These are phyloP conservation scores for Komagataella pseudopastoris DNA, from an alignment of 805 yeast species.

Conservation along the genomic window DNA sequence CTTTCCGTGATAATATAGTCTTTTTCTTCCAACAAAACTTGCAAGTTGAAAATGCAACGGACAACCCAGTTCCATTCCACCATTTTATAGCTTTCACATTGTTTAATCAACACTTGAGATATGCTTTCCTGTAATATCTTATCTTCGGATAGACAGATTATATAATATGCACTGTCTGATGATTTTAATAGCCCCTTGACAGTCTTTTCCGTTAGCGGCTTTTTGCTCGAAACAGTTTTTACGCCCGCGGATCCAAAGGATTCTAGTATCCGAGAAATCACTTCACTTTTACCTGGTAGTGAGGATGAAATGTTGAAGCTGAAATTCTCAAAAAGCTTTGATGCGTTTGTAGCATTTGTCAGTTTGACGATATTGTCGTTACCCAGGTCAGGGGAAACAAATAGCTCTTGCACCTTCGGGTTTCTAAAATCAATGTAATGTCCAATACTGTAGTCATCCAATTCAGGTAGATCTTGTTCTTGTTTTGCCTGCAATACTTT, in stretches of 20 bases:
- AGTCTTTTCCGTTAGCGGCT: slow-evolving; percentile 1
- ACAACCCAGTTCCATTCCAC: slow-evolving; percentile 61
- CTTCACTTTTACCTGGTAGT: slow-evolving; percentile 46
- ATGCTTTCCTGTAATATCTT: slow-evolving; percentile 16
- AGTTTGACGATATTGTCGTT: slow-evolving; percentile 7
- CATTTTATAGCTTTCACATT: slow-evolving; percentile 15
- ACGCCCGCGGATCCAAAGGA: slow-evolving; percentile 40
- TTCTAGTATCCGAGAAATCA: slow-evolving; percentile 39
- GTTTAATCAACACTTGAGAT: slow-evolving; percentile 8
- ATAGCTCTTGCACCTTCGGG: slow-evolving; percentile 19
- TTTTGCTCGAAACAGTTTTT: slow-evolving; percentile 7
- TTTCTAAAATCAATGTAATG: slow-evolving; percentile 18
- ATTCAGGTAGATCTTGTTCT: slow-evolving; percentile 10
- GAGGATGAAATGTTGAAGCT: slow-evolving; percentile 40
- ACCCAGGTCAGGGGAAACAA: slow-evolving; percentile 12
- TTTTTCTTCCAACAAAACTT: slow-evolving; percentile 7
- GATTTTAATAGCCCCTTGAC: neutral
- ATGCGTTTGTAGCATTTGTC: slow-evolving; percentile 7
- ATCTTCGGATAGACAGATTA: slow-evolving; percentile 18
- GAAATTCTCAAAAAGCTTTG: slow-evolving; percentile 30
- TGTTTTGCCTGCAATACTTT: slow-evolving; percentile 27
- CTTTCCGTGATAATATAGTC: neutral
- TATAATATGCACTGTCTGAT: slow-evolving; percentile 11
- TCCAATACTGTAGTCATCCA: slow-evolving; percentile 14
- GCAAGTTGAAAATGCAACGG: slow-evolving; percentile 35